Base-by-base conservation (phyloP, 768 basidiomycete species). In the Lanmaoa pseudosensibilis region DNA sequence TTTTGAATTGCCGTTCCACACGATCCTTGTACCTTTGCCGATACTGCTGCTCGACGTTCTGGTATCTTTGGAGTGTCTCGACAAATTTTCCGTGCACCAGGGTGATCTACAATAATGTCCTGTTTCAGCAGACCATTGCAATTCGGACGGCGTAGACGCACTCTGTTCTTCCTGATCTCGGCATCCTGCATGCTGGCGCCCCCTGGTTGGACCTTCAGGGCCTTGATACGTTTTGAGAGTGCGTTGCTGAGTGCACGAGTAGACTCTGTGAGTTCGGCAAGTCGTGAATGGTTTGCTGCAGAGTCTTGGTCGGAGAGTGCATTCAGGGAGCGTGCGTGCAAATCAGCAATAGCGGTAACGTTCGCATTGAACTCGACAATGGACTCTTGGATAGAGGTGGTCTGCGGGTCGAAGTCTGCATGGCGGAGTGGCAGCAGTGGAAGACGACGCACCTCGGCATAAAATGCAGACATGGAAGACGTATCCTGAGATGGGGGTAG, bases 11-110 rank as follows among this genome's bases (percentile, higher is more conserved):
- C 43, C 89, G 78, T 71, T 86, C 88, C 52, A 88, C 78, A 46
- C 87, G 79, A 63, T 85, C 81, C 66, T 78, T 84, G 65, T 84
- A 81, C 66, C 81, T 85, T 50, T 78, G 73, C 19, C 87, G 80
- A 67, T 82, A 83, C 60, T 88, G 85, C 59, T 84, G 85, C 69
- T 92, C 91, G 25, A 89, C 83, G 30, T 76, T 78, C 69, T 90
- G 91, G 69, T 89, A 92, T 55, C 83, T 83, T 67, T 90, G 90
- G 46, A 92, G 80, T 1, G 84, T 83, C 58, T 91, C 90, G 46
- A 87, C 67, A 57, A 92, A 92, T 67, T 87, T 90, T 25, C 78
- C 76, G 58, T 86, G 85, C 37, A 88, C 76, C 21, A 85, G 65
- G 1, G 77, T 77, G 38, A 82, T 78, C 87, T 90, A 60, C n/a